Conservation (phyloP, 2,329 filamentous ascomycete genomes). For the Microsporum ferrugineum region DNA sequence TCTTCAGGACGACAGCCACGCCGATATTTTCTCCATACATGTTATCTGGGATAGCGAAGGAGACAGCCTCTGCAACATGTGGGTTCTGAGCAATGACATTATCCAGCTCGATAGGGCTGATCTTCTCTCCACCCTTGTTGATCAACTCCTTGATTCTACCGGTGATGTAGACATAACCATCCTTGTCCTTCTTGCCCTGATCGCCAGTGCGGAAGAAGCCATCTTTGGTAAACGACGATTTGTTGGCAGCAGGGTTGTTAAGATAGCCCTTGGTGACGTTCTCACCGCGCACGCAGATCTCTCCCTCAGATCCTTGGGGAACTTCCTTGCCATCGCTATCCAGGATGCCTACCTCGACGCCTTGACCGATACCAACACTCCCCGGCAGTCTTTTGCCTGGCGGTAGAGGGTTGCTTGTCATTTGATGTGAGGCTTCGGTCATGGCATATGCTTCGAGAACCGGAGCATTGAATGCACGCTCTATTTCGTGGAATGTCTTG, state of each 20-base stretch:
- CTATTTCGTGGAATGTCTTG: conserved; percentile 68
- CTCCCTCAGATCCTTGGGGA: conserved; percentile 57
- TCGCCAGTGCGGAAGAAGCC: conserved; percentile 84
- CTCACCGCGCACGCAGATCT: conserved; percentile 71
- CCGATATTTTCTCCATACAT: conserved; percentile 74
- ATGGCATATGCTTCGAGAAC: conserved; percentile 86
- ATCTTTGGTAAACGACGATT: conserved; percentile 57
- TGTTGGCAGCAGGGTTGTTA: conserved; percentile 69
- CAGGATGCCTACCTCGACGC: conserved; percentile 69
- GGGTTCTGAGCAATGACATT: conserved; percentile 67
- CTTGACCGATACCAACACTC: conserved; percentile 71
- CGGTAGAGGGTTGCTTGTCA: conserved; percentile 52
- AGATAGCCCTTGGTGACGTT: conserved; percentile 79
- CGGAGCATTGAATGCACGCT: conserved; percentile 62
- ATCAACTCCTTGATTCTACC: conserved; percentile 91
- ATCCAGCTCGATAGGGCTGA: conserved; percentile 76
- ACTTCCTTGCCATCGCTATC: conserved; percentile 58
- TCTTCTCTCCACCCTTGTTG: conserved; percentile 81
- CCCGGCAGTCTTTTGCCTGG: conserved; percentile 65
- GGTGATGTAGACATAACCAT: conserved; percentile 76
- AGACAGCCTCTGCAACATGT: conserved; percentile 64
- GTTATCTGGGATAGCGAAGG: conserved; percentile 71
- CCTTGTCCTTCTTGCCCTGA: conserved; percentile 66
- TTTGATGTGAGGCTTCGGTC: conserved; percentile 62
- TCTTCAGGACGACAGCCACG: conserved; percentile 63